Base-by-base conservation (phyloP, 1,139 yeast species). In the Tardiomyces depauwii region DNA sequence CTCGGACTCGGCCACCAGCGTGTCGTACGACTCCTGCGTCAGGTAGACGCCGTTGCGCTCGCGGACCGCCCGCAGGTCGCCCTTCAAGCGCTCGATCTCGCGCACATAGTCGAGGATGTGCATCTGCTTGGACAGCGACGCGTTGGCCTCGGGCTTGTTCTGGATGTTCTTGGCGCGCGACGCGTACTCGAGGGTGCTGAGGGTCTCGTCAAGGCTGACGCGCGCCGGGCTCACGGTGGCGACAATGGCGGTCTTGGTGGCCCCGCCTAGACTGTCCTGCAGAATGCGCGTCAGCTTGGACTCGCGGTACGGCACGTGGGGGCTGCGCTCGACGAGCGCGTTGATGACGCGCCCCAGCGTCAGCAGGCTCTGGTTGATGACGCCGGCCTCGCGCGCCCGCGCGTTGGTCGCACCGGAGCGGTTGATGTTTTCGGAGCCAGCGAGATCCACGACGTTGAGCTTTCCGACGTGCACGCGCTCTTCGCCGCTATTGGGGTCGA, bases 281-380 rank as follows among this genome's bases (percentile, higher is more conserved):
- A 86, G 68, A 43, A 86, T 63, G 51, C 93, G 71, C 0, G 95
- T 86, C 47, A 86, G 72, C 60, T 83, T 85, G 0, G 94, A 84
- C 60, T 85, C 95, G 51, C 96, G 70, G 59, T 86, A 88, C 0
- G 96, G 96, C 16, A 87, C 76, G 63, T 84, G 93, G 78, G 60
- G 7, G 72, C 51, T 36, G 65, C 60, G 50, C 67, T 54, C 82
- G 2, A 77, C 82, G 42, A 87, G 70, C 1, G 84, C 73, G 57
- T 81, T 86, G 39, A 88, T 87, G 1, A 88, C 95, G 46, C 95
- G 68, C 0, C 96, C 96, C 43, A 88, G 71, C 0, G 95, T 82
- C 39, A 87, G 65, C 48, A 88, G 70, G 51, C 91, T 81, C 62
- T 86, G 93, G 62, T 88, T 88, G 46, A 88, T 88, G 56, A 46